phyloP scores from a whole-genome alignment of 768 basidiomycete species.

The Strobilomyces dryophilus region DNA sequence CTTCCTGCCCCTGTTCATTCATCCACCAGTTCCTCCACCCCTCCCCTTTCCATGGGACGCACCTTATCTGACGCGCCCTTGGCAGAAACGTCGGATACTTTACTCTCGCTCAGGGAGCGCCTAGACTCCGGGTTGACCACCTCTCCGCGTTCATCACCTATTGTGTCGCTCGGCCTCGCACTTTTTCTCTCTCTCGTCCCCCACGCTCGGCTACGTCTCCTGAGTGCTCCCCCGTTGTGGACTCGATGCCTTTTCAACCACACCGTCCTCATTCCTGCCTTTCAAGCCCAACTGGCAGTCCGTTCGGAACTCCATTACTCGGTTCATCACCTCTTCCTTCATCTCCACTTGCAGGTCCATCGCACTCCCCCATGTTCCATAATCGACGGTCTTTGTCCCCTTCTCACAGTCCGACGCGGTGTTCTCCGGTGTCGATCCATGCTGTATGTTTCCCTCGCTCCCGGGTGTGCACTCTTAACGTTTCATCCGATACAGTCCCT shows the following conservation, averaged over 20 bases:
- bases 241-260: not conserved
- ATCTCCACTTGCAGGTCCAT: slow-evolving; percentile 7
- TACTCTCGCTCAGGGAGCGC: slow-evolving; percentile 17
- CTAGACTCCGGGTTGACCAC: not conserved
- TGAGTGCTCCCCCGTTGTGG: slow-evolving; percentile 9
- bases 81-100: slow-evolving; percentile 12
- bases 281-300: slow-evolving; percentile 8
- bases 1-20: slow-evolving; percentile 26
- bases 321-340: slow-evolving; percentile 8
- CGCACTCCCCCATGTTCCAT: not conserved
- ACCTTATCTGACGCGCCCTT: slow-evolving; percentile 7
- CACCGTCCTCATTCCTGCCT: slow-evolving; percentile 6
- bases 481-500: not conserved
- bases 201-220: slow-evolving; percentile 5
- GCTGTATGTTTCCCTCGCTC: slow-evolving; percentile 6
- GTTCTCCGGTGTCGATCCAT: slow-evolving; percentile 10
- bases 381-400: slow-evolving; percentile 1
- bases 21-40: slow-evolving; percentile 6
- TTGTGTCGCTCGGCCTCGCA: not conserved
- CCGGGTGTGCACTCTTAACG: not conserved
- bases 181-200: slow-evolving; percentile 15
- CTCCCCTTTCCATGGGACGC: not conserved
- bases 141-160: slow-evolving; percentile 2
- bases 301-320: slow-evolving; percentile 10
- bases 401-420: not conserved